A percentile compares a stretch with the other conserved stretches of the same genome.
These are phyloP conservation scores for Allium sativum DNA, from an alignment of 106 monocot species.

Conservation along the genomic window DNA sequence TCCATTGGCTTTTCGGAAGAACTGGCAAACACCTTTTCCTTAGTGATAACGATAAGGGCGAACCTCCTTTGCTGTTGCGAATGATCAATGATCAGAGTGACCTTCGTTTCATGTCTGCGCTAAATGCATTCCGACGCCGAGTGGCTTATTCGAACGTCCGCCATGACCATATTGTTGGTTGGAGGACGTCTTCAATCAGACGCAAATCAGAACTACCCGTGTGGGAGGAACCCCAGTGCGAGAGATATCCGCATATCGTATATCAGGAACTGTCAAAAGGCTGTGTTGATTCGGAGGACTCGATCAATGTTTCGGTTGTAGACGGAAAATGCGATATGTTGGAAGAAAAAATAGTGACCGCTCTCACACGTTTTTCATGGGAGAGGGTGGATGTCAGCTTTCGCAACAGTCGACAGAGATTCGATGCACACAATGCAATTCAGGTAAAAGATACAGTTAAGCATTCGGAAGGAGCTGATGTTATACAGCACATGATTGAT, in stretches of 20 bases:
- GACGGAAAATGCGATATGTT: conserved; percentile 29
- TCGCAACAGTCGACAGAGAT: conserved; percentile 40
- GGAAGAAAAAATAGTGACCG: conserved; percentile 74
- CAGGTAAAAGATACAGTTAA: conserved; percentile 69
- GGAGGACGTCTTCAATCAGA: conserved; percentile 98
- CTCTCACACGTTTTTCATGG: conserved; percentile 68
- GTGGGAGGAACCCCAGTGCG: conserved; percentile 43
- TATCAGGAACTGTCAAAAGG: conserved; percentile 60
- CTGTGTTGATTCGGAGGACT: conserved; percentile 3
- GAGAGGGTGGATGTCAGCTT: conserved; percentile 98
- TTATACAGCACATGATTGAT: conserved; percentile 88
- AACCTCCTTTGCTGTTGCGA: conserved; percentile 61
- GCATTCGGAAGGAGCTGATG: conserved; percentile 72
- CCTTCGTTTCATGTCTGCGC: conserved; percentile 85
- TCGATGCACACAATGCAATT: conserved; percentile 89
- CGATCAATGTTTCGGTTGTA: conserved; percentile 2
- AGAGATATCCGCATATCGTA: conserved; percentile 85
- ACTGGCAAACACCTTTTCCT: conserved; percentile 96
- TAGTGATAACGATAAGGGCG: conserved; percentile 58
- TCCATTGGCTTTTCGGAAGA: conserved; percentile 89
- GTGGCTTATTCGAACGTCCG: conserved; percentile 84
- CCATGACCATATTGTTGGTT: conserved; percentile 94
- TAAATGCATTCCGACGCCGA: conserved; percentile 63
- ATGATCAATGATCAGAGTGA: conserved; percentile 80
- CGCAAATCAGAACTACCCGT: conserved; percentile 75